Percentiles rank a stretch among this genome's conserved stretches.
Conservation (phyloP, 768 basidiomycete species). For the Collybia sordida region DNA sequence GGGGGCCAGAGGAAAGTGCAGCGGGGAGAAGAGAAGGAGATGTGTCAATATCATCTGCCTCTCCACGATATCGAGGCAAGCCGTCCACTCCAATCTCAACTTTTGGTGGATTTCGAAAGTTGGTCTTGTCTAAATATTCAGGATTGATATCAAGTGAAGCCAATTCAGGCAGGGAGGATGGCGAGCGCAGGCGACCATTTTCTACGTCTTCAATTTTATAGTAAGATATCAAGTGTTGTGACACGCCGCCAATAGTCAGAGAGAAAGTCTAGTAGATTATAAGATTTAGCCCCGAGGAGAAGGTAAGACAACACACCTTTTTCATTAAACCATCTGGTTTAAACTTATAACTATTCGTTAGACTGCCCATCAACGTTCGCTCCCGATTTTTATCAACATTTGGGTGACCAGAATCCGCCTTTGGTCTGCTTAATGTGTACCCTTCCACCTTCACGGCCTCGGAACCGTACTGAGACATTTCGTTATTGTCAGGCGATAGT, state of each 20-base stretch:
- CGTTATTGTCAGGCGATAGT: slow-evolving; percentile 35
- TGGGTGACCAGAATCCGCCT: slow-evolving; percentile 41
- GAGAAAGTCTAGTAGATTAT: slow-evolving; percentile 75
- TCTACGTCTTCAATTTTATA: slow-evolving; percentile 92
- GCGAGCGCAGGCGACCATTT: slow-evolving; percentile 82
- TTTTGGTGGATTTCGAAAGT: slow-evolving; percentile 89
- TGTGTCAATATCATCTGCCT: slow-evolving; percentile 69
- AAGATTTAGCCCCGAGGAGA: slow-evolving; percentile 3
- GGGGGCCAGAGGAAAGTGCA: slow-evolving; percentile 43
- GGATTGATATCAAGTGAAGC: slow-evolving; percentile 83
- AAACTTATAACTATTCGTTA: slow-evolving; percentile 94
- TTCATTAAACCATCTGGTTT: slow-evolving; percentile 94
- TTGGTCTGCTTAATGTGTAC: slow-evolving; percentile 64
- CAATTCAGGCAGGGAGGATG: slow-evolving; percentile 86
- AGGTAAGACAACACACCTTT: slow-evolving; percentile 62
- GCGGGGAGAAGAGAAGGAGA: slow-evolving; percentile 40
- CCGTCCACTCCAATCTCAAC: slow-evolving; percentile 87
- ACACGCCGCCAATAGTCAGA: slow-evolving; percentile 76
- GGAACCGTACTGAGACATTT: slow-evolving; percentile 25
- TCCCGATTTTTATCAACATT: slow-evolving; percentile 74
- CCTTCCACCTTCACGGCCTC: slow-evolving; percentile 29
- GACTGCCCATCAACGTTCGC: slow-evolving; percentile 80
- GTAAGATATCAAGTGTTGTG: slow-evolving; percentile 94
- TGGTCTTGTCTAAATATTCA: slow-evolving; percentile 85
- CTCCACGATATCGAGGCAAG: slow-evolving; percentile 76